Evolutionary conservation across 1,139 yeast genomes (phyloP).

Genomic region (Torulaspora pretoriensis): DNA sequence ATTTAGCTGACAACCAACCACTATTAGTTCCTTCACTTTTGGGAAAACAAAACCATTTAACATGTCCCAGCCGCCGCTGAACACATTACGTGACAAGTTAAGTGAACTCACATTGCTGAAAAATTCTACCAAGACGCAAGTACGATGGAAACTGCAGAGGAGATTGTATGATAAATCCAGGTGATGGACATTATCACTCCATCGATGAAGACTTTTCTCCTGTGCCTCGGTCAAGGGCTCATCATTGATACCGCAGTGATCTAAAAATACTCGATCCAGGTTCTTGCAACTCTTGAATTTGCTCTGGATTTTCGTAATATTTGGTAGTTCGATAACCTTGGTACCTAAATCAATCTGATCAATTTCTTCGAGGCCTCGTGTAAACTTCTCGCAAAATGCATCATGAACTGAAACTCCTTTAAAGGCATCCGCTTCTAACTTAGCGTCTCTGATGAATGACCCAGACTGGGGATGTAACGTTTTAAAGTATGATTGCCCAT

Average conservation of each 20-base stretch:
- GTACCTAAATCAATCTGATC: conserved; percentile 44
- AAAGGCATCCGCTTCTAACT: conserved; percentile 34
- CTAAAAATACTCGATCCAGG: conserved; percentile 50
- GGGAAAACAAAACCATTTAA: conserved; percentile 2
- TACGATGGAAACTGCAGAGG: conserved; percentile 41
- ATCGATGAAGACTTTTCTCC: neutral
- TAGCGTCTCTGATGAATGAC: conserved; percentile 57
- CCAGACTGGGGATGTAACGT: conserved; percentile 44
- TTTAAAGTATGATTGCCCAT: conserved; percentile 46
- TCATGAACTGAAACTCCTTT: conserved; percentile 40
- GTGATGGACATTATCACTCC: conserved; percentile 32
- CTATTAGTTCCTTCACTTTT: conserved; percentile 32
- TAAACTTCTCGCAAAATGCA: conserved; percentile 51
- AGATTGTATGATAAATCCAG: conserved; percentile 66
- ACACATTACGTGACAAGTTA: conserved; percentile 61
- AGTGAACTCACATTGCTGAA: conserved; percentile 44
- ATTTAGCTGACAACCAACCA: conserved; percentile 40
- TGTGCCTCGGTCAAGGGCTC: conserved; percentile 15
- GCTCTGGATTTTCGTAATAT: conserved; percentile 54
- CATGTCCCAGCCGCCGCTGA: conserved; percentile 27
- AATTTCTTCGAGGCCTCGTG: conserved; percentile 30
- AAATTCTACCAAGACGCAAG: conserved; percentile 40
- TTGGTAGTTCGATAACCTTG: conserved; percentile 58
- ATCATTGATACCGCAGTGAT: conserved; percentile 38
- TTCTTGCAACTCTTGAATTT: conserved; percentile 46